Evolutionary conservation across 306 rosid genomes (phyloP).

Genomic region (Castanea mollissima): DNA sequence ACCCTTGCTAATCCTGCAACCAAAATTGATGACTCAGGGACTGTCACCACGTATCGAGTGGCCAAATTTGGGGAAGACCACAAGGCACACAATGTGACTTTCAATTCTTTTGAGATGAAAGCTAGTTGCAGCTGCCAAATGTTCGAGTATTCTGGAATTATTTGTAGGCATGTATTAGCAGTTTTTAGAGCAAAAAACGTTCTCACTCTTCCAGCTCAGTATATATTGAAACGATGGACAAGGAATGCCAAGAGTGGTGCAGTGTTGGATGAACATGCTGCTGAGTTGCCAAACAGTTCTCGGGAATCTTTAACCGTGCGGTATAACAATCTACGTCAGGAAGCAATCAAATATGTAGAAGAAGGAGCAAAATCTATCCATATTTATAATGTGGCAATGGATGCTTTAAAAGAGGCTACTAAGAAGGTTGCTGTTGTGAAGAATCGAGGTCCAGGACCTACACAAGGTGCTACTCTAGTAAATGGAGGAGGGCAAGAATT

Average conservation of each 20-base stretch:
- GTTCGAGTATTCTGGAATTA: conserved; percentile 86
- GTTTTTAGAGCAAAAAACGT: conserved; percentile 83
- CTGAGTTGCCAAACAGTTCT: conserved; percentile 51
- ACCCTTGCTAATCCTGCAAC: conserved; percentile 91
- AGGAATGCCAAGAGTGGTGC: conserved; percentile 70
- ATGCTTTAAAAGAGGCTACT: conserved; percentile 75
- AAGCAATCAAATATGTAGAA: conserved; percentile 83
- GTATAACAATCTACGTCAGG: conserved; percentile 76
- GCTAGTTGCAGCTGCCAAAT: conserved; percentile 86
- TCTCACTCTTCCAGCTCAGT: conserved; percentile 81
- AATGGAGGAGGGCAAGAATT: conserved; percentile 56
- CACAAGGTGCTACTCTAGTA: conserved; percentile 40
- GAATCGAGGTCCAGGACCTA: conserved; percentile 42
- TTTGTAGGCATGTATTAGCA: conserved; percentile 81
- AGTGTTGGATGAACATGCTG: conserved; percentile 42
- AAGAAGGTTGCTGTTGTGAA: conserved; percentile 60
- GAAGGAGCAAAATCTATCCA: conserved; percentile 91
- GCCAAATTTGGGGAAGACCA: conserved; percentile 82
- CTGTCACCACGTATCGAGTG: conserved; percentile 70
- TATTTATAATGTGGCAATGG: conserved; percentile 75
- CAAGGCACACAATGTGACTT: conserved; percentile 66
- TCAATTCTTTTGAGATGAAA: conserved; percentile 63
- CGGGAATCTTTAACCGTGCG: conserved; percentile 56
- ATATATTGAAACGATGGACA: conserved; percentile 86
- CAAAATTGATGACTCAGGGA: conserved; percentile 69